Base-by-base conservation (phyloP, 2,329 filamentous ascomycete genomes). In the Penicillium glabrum region DNA sequence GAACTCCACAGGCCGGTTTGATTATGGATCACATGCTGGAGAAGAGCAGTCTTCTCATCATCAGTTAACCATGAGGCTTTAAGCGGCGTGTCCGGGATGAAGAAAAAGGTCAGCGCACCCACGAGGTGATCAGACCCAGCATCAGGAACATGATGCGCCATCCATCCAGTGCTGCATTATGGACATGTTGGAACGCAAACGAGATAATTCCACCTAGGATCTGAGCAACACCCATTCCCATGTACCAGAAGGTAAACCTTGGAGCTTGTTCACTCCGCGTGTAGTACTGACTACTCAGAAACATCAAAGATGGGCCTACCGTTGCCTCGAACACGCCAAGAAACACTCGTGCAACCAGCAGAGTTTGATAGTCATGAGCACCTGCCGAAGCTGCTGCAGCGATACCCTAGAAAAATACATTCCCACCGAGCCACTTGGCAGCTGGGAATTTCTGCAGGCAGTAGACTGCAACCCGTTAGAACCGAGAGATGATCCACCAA, bases 231-330 rank as follows among this genome's bases (percentile, higher is more conserved):
- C 85, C 85, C 13, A 87, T 75, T 9, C 84, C 84, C 33, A 80
- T 77, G 66, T 86, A 87, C 85, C 84, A 87, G 65, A 86, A 78
- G 19, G 80, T 82, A 67, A 86, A 85, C 9, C 85, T 79, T 8
- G 83, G 81, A 3, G 83, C 81, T 65, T 83, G 82, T 68, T 87
- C 85, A 2, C 75, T 75, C 56, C 81, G 80, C 27, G 78, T 81
- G 50, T 85, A 87, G 78, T 82, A 87, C 66, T 83, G 79, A 55
- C 81, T 83, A 60, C 80, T 85, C 62, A 87, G 82, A 51, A 88
- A 76, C 75, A 86, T 83, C 54, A 87, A 70, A 1, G 81, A 84
- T 1, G 85, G 86, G 1, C 80, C 82, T 53, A 87, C 82, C 3
- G 82, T 83, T 3, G 85, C 82, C 61, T 81, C 85, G 56, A 87